A percentile compares a stretch with the other conserved stretches of the same genome.
These are phyloP conservation scores for Yarrowia bubula DNA, from an alignment of 805 yeast species.

Conservation along the genomic window DNA sequence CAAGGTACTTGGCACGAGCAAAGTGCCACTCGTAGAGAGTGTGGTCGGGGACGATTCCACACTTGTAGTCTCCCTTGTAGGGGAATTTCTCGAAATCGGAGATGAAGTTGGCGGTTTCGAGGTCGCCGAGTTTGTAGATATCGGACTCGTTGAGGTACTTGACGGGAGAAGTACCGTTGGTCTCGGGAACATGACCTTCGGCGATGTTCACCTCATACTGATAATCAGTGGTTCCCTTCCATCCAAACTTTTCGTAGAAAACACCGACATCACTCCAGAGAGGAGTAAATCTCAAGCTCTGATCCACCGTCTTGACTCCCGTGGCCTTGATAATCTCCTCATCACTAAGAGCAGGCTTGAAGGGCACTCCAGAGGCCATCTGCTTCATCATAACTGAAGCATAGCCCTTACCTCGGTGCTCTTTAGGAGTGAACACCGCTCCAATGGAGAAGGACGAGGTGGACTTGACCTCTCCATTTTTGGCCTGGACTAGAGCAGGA, in stretches of 20 bases:
- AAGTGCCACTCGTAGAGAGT: constrained; percentile 30
- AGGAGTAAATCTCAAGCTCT: constrained; percentile 40
- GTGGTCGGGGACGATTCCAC: constrained; percentile 31
- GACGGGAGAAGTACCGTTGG: neutral
- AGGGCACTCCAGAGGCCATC: constrained; percentile 3
- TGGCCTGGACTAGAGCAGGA: constrained; percentile 35
- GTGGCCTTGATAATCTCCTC: constrained; percentile 14
- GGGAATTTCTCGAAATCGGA: constrained; percentile 12
- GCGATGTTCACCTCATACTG: constrained; percentile 29
- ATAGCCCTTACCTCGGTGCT: constrained; percentile 55
- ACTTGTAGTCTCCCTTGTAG: constrained; percentile 30
- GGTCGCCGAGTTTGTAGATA: neutral
- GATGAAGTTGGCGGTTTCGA: neutral
- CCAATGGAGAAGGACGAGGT: constrained; percentile 45
- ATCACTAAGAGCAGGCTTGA: constrained; percentile 1
- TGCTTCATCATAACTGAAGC: constrained; percentile 39
- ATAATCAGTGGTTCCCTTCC: constrained; percentile 29
- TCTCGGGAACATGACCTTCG: neutral
- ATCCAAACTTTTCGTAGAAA: constrained; percentile 63
- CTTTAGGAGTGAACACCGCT: constrained; percentile 54
- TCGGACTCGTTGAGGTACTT: neutral
- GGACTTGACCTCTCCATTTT: constrained; percentile 30
- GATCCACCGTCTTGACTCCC: constrained; percentile 28
- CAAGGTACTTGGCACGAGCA: constrained; percentile 33
- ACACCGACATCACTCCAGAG: constrained; percentile 74